Evolutionary conservation across 2,329 filamentous ascomycete species (phyloP).

Genomic region (Colletotrichum caudatum): DNA sequence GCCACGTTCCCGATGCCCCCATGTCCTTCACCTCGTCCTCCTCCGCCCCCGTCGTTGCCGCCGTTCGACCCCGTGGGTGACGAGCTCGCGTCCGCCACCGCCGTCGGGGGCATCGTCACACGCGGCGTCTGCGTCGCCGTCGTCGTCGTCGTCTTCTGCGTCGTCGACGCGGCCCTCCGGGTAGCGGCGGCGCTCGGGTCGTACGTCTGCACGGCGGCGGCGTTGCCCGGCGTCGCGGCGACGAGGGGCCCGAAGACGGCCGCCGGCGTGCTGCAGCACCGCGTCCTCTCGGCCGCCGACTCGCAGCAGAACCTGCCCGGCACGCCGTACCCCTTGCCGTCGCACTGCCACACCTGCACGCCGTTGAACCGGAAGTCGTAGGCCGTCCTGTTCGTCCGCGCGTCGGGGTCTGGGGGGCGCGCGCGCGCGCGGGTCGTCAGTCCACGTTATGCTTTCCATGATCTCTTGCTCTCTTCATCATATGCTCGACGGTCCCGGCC

Average conservation of each 20-base stretch:
- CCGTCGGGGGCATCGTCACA: not conserved
- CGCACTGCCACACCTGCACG: slow-evolving; percentile 39
- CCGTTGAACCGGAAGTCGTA: slow-evolving; percentile 39
- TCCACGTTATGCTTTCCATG: not conserved
- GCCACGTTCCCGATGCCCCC: slow-evolving; percentile 15
- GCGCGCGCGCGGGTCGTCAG: not conserved
- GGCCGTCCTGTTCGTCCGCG: slow-evolving; percentile 24
- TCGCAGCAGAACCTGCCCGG: slow-evolving; percentile 41
- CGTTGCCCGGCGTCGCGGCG: slow-evolving; percentile 33
- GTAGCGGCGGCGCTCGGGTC: slow-evolving; percentile 1
- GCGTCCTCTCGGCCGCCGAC: slow-evolving; percentile 37
- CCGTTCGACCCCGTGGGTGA: slow-evolving; percentile 7
- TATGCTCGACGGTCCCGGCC: too few species aligned
- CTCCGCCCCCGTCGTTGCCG: not conserved
- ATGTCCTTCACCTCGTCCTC: not conserved
- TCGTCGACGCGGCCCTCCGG: too few species aligned
- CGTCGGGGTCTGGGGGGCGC: slow-evolving; percentile 27
- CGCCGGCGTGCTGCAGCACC: slow-evolving; percentile 31
- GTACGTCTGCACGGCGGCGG: slow-evolving; percentile 31
- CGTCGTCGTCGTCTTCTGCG: slow-evolving; percentile 16
- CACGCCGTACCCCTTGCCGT: slow-evolving; percentile 21
- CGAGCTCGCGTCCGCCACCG: not conserved
- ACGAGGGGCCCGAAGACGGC: slow-evolving; percentile 37
- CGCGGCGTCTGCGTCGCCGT: slow-evolving; percentile 16
- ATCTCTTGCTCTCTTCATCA: too few species aligned